Percentiles rank a stretch among this genome's conserved stretches.
phyloP scores from a whole-genome alignment of 352 stramenopile genomes.

The Halophytophthora polymorphica region DNA sequence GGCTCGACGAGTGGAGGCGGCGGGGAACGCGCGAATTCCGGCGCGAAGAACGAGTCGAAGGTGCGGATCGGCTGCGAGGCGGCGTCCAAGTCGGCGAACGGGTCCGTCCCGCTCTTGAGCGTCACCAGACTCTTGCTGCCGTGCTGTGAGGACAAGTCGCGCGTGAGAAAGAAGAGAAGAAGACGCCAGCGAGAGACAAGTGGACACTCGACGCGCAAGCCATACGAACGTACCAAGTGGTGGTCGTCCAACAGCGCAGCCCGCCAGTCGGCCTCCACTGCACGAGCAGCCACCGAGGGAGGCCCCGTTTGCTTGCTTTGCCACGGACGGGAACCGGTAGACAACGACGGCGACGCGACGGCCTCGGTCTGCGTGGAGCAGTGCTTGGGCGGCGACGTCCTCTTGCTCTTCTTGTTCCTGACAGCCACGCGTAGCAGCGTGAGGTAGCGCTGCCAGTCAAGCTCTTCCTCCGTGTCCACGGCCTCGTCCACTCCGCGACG shows the following conservation, averaged over 20 bases:
- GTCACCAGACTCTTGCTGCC: slow-evolving; percentile 8
- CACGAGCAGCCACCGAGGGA: too few species aligned
- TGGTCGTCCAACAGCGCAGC: too few species aligned
- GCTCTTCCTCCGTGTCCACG: slow-evolving; percentile 12
- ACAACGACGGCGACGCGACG: background rate
- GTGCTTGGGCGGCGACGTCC: slow-evolving; percentile 14
- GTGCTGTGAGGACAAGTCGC: slow-evolving; percentile 11
- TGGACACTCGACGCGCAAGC: slow-evolving; percentile 2
- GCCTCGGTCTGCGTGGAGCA: slow-evolving; percentile 13
- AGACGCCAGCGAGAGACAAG: slow-evolving; percentile 5
- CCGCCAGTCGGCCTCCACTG: too few species aligned
- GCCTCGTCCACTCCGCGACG: slow-evolving; percentile 7
- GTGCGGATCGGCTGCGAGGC: slow-evolving; percentile 18
- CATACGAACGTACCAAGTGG: slow-evolving; percentile 1
- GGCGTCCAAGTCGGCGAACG: slow-evolving; percentile 18
- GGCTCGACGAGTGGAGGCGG: slow-evolving; percentile 15
- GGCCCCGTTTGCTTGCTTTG: too few species aligned
- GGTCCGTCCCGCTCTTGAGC: slow-evolving; percentile 11
- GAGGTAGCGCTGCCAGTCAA: slow-evolving; percentile 38
- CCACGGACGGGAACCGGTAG: too few species aligned
- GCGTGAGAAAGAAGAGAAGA: background rate
- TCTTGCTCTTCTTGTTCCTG: slow-evolving; percentile 28
- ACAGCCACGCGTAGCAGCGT: slow-evolving; percentile 34
- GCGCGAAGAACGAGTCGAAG: slow-evolving; percentile 51
- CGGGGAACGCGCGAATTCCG: slow-evolving; percentile 10